Evolutionary conservation across 2,329 filamentous ascomycete genomes (phyloP), one percentile per base, ranked within the genome.

Genomic region (Paraconiothyrium sp.): DNA sequence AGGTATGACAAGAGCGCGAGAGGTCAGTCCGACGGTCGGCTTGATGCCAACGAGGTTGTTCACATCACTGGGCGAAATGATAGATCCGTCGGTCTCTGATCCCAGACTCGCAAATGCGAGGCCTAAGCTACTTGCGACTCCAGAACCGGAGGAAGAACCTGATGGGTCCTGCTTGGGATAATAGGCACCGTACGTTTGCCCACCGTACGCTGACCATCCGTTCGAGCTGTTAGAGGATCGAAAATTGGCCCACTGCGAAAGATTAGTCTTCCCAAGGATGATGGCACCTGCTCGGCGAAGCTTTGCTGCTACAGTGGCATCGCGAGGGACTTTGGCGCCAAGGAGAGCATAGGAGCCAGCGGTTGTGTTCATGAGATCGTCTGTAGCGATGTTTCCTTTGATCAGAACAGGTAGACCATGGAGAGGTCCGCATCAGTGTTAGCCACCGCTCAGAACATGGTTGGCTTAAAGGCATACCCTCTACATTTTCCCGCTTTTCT

Each of bases 311-410:
- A 91, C 78, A 0, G 86, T 87, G 11, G 85, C 84, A 67, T 91
- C 89, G 24, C 78, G 73, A 9, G 84, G 81, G 0, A 87, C 82
- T 64, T 82, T 85, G 9, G 88, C 84, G 0, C 88, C 88, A 0
- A 88, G 69, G 0, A 92, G 80, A 1, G 88, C 84, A 63, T 84
- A 89, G 0, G 89, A 92, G 2, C 89, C 89, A 3, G 88, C 81
- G 1, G 86, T 88, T 64, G 86, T 90, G 69, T 88, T 84, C 86
- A 90, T 88, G 61, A 81, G 73, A 70, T 90, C 88, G 2, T 77
- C 72, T 0, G 88, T 90, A 14, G 85, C 88, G 52, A 91, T 89
- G 70, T 89, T 90, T 76, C 89, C 86, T 74, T 91, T 91, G 77
- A 91, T 81, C 5, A 90, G 76, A 27, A 91, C 84, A 0, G 89